Conservation (phyloP, 2,329 filamentous ascomycete species). For the Colletotrichum musae region DNA sequence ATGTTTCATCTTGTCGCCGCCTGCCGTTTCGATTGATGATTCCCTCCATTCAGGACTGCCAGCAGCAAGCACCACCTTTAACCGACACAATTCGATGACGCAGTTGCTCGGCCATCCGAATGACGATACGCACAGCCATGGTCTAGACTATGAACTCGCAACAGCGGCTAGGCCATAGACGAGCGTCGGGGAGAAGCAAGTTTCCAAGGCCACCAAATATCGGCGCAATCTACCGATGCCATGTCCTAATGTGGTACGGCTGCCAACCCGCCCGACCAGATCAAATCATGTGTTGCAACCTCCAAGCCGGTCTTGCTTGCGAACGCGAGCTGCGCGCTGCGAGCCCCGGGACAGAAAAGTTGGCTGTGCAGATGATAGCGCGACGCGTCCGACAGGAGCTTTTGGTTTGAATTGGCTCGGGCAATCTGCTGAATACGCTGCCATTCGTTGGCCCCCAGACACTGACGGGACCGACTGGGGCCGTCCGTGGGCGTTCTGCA, state of each 20-base stretch:
- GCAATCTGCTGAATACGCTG: neutral
- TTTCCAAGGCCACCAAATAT: slow-evolving; percentile 13
- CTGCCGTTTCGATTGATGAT: slow-evolving; percentile 16
- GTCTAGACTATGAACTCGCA: neutral
- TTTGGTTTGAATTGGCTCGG: neutral
- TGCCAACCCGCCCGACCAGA: slow-evolving; percentile 1
- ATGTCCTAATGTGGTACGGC: neutral
- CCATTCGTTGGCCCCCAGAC: slow-evolving; percentile 21
- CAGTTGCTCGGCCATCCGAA: slow-evolving; percentile 36
- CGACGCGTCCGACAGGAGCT: slow-evolving; percentile 31
- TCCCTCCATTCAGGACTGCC: slow-evolving; percentile 22
- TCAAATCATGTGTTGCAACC: slow-evolving; percentile 22
- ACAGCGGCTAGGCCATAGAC: slow-evolving; percentile 1
- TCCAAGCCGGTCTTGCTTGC: slow-evolving; percentile 5
- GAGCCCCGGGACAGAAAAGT: slow-evolving; percentile 4
- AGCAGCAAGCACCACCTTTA: slow-evolving; percentile 2
- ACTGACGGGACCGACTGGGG: slow-evolving; percentile 25
- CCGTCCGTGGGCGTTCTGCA: slow-evolving; percentile 22
- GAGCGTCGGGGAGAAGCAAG: slow-evolving; percentile 24
- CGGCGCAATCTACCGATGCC: slow-evolving; percentile 4
- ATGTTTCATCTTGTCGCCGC: slow-evolving; percentile 32
- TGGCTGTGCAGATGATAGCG: slow-evolving; percentile 35
- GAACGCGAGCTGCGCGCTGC: slow-evolving; percentile 8
- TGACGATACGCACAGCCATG: slow-evolving; percentile 24
- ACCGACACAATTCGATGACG: slow-evolving; percentile 18